These are phyloP conservation scores for Aspergillus sclerotiicarbonarius DNA, from an alignment of 495 filamentous ascomycete species.

Conservation along the genomic window DNA sequence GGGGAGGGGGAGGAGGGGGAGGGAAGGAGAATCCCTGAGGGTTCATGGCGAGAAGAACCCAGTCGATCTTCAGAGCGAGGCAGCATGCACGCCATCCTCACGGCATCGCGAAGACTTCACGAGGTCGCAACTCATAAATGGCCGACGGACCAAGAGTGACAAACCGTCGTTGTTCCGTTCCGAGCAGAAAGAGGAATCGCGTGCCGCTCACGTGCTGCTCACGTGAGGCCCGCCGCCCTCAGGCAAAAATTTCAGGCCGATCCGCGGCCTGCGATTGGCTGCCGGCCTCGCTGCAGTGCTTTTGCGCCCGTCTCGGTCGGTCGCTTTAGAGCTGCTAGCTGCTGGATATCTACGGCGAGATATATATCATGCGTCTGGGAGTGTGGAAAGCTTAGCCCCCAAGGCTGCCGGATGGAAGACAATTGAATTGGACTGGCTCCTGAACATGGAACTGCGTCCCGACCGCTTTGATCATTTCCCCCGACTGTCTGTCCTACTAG, in stretches of 20 bases:
- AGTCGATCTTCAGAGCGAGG: constrained; percentile 23
- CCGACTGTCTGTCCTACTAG: background rate
- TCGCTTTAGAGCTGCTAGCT: background rate
- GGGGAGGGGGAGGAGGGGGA: constrained; percentile 49
- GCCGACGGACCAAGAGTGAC: constrained; percentile 9
- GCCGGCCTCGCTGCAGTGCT: background rate
- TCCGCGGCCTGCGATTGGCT: constrained; percentile 22
- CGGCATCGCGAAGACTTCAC: constrained; percentile 14
- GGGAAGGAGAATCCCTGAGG: constrained; percentile 52
- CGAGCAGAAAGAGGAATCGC: constrained; percentile 14
- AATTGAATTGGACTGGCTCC: background rate
- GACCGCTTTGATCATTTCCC: background rate
- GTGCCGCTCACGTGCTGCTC: constrained; percentile 17
- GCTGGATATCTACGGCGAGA: background rate
- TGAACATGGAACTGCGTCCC: constrained; percentile 20
- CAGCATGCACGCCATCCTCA: constrained; percentile 24
- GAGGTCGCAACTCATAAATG: constrained; percentile 9
- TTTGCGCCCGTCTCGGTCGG: no score
- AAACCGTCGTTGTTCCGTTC: constrained; percentile 21
- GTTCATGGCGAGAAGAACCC: constrained; percentile 37
- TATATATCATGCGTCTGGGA: constrained; percentile 10
- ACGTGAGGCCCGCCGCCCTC: background rate
- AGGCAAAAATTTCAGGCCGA: constrained; percentile 21
- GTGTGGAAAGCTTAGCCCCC: constrained; percentile 11
- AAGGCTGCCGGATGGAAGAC: background rate